Evolutionary conservation across 345 rosid genomes (phyloP).

Genomic region (Populus simonii): DNA sequence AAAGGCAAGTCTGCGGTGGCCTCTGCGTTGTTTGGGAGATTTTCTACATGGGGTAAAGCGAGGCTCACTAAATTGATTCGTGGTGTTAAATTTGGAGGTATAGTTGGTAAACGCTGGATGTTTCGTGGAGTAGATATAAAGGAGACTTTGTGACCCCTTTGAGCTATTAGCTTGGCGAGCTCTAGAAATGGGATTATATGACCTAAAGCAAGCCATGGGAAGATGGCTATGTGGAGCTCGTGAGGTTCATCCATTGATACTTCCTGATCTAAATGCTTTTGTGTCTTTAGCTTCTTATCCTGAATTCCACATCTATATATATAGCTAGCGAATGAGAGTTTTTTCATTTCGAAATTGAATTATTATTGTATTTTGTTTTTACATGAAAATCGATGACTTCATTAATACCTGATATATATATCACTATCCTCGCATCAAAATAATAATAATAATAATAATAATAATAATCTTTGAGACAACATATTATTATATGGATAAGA

Average conservation of each 20-base stretch:
- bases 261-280: no score
- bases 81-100: not conserved
- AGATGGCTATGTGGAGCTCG: not conserved
- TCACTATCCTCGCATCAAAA: no score
- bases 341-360: no score
- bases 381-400: no score
- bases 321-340: not conserved
- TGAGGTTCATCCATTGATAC: not conserved
- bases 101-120: not conserved
- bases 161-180: not conserved
- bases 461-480: no score
- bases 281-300: no score
- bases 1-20: not conserved
- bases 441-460: no score
- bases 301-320: no score
- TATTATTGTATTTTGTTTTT: no score
- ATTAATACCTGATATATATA: no score
- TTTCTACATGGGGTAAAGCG: not conserved
- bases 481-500: no score
- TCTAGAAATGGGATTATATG: not conserved
- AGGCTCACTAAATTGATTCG: not conserved
- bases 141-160: not conserved
- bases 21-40: not conserved
- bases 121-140: not conserved
- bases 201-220: not conserved